Evolutionary conservation across 2,329 filamentous ascomycete genomes (phyloP).

Genomic region (Nothophaeocryptopus gaeumannii): DNA sequence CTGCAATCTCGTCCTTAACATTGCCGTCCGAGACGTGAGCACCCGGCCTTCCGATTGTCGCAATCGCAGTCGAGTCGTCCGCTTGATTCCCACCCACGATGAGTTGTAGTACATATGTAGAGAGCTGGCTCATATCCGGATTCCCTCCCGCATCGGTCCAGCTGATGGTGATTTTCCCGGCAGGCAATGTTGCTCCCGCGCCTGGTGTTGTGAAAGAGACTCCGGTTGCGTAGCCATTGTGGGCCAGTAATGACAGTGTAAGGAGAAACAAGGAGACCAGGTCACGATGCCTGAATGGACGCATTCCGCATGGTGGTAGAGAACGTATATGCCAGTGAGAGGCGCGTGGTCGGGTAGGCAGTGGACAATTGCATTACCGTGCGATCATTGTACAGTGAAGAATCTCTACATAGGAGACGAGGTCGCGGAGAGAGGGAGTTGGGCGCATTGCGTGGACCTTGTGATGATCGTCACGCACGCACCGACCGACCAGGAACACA

Average conservation of each 20-base stretch:
- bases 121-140: slow-evolving; percentile 17
- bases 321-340: background rate
- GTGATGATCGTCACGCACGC: background rate
- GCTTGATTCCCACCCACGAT: slow-evolving; percentile 22
- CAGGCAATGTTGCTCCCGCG: slow-evolving; percentile 19
- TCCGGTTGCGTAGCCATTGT: slow-evolving; percentile 15
- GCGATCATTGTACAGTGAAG: no score
- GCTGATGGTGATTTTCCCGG: slow-evolving; percentile 18
- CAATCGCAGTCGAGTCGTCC: slow-evolving; percentile 18
- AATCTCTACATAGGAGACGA: no score
- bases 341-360: no score
- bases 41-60: slow-evolving; percentile 17
- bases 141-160: slow-evolving; percentile 23
- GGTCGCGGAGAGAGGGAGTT: no score
- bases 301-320: slow-evolving; percentile 12
- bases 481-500: no score
- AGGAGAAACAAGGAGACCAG: slow-evolving; percentile 12
- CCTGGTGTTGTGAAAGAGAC: slow-evolving; percentile 19
- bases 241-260: slow-evolving; percentile 15
- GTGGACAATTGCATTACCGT: no score
- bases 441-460: no score
- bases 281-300: slow-evolving; percentile 5
- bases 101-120: slow-evolving; percentile 18
- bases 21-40: slow-evolving; percentile 11
- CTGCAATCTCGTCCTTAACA: slow-evolving; percentile 12